Evolutionary conservation across 2,329 filamentous ascomycete species (phyloP).

Genomic region (Domatiomyces catenatus): DNA sequence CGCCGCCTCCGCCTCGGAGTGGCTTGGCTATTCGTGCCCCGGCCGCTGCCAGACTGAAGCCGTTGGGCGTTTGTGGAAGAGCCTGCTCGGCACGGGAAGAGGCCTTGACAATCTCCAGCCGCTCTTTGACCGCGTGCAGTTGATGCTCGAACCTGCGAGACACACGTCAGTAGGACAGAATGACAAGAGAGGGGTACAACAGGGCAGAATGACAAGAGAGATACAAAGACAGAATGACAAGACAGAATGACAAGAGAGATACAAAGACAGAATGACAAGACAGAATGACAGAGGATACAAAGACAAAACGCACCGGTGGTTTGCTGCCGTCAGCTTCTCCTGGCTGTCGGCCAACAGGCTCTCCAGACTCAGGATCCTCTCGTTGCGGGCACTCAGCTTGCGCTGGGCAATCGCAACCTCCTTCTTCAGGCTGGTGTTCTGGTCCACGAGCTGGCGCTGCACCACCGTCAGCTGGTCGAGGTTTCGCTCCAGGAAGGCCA

Average conservation of each 20-base stretch:
- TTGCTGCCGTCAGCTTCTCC: slow-evolving; percentile 93
- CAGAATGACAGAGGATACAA: not conserved
- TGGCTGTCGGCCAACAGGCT: slow-evolving; percentile 87
- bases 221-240: too few species aligned
- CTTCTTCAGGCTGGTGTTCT: slow-evolving; percentile 95
- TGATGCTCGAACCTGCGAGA: slow-evolving; percentile 77
- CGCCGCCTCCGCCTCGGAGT: slow-evolving; percentile 40
- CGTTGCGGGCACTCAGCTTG: slow-evolving; percentile 89
- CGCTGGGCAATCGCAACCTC: slow-evolving; percentile 97
- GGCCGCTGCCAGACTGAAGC: slow-evolving; percentile 21
- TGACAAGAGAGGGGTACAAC: slow-evolving; percentile 1
- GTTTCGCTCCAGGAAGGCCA: slow-evolving; percentile 97
- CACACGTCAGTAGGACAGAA: slow-evolving; percentile 6
- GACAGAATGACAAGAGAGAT: slow-evolving; percentile 1
- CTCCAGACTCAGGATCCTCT: slow-evolving; percentile 90
- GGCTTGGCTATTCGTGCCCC: slow-evolving; percentile 49
- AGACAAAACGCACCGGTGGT: slow-evolving; percentile 66
- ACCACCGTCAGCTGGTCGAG: slow-evolving; percentile 95
- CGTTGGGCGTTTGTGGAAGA: slow-evolving; percentile 47
- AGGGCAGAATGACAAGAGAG: slow-evolving; percentile 1
- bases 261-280: too few species aligned
- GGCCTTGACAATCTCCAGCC: slow-evolving; percentile 88
- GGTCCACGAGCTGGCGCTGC: slow-evolving; percentile 91
- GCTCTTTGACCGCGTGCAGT: slow-evolving; percentile 92
- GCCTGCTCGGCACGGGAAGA: slow-evolving; percentile 60